phyloP scores from a whole-genome alignment of 1,284 basidiomycete species.

The Takashimella koratensis region DNA sequence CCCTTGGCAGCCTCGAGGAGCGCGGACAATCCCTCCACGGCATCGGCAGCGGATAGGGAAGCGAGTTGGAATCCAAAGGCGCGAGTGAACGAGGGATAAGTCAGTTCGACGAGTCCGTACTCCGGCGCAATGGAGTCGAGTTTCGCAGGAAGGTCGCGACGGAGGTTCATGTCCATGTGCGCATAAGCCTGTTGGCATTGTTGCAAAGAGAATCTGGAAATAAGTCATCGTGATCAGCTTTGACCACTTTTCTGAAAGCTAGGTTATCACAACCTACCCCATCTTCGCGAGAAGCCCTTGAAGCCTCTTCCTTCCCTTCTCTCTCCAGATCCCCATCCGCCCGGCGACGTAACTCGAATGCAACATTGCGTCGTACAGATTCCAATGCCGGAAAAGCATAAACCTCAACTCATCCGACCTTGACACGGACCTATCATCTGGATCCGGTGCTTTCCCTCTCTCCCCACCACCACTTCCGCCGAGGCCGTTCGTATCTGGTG shows the following conservation, averaged over 20 bases:
- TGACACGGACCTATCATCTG: constrained; percentile 75
- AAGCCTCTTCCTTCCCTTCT: constrained; percentile 80
- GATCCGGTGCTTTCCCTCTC: constrained; percentile 42
- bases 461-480: too few species aligned
- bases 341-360: constrained; percentile 95
- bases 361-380: constrained; percentile 93
- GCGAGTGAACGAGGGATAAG: constrained; percentile 88
- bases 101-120: constrained; percentile 91
- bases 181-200: constrained; percentile 91
- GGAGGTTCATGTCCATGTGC: constrained; percentile 96
- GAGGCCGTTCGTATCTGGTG: constrained; percentile 21
- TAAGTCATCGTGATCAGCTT: constrained; percentile 1
- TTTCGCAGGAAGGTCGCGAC: constrained; percentile 73
- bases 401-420: constrained; percentile 85
- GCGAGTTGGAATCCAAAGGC: constrained; percentile 83
- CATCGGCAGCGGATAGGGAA: constrained; percentile 86
- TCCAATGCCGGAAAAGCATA: constrained; percentile 96
- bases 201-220: constrained; percentile 73
- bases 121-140: constrained; percentile 90
- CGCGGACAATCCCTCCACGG: constrained; percentile 83
- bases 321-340: constrained; percentile 94
- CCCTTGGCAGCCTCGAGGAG: constrained; percentile 89
- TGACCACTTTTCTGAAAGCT: not conserved
- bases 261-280: constrained; percentile 63
- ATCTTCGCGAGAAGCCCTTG: constrained; percentile 96